Base-by-base conservation (phyloP, 495 filamentous ascomycete genomes). In the Trichocladium uniseriatum region DNA sequence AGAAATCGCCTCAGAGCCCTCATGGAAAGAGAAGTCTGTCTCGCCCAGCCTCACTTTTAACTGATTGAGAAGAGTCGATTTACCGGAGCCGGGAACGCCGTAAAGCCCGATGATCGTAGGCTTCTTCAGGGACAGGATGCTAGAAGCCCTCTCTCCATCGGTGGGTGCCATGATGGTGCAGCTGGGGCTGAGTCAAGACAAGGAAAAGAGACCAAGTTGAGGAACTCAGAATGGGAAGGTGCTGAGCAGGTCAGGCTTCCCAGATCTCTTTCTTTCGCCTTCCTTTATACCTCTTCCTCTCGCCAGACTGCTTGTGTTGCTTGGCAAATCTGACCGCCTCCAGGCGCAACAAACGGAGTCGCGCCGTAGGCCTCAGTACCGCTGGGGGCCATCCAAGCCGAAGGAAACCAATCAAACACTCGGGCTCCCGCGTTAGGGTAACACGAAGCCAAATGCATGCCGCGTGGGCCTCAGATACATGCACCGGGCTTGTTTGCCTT, bases 1-100 rank as follows among this genome's bases (percentile, higher is more conserved):
- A 41, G 45, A 61, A 56, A 84, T 79, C 38, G 70, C 59, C 19
- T 69, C 41, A n/a, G 73, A 77, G 31, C 77, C 77, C 48, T 83
- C 78, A 37, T 70, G 76, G 56, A 75, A 78, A 0, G 38, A 34
- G 52, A 80, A 82, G 14, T 59, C 16, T 13, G 67, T 46, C 38
- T 62, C 19, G 20, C 53, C 60, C 19, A 78, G 63, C 28, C 62
- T 35, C 14, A 62, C 1, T 55, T 68, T 61, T 13, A 86, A 57
- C 28, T 72, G 49, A 2, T 66, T 42, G 20, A 81, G 52, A 10
- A 82, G 48, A 49, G 54, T 69, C 5, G 76, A 68, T 60, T 84
- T 86, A 13, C 81, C 80, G 21, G 58, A 74, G n/a, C 80, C 82
- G 7, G 81, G 68, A 45, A 84, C 11, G 20, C 79, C 82, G 54